Evolutionary conservation across 192 early-diverging fungal species (phyloP), one percentile per base, ranked within the genome.

Genomic region (Linnemannia elongata): DNA sequence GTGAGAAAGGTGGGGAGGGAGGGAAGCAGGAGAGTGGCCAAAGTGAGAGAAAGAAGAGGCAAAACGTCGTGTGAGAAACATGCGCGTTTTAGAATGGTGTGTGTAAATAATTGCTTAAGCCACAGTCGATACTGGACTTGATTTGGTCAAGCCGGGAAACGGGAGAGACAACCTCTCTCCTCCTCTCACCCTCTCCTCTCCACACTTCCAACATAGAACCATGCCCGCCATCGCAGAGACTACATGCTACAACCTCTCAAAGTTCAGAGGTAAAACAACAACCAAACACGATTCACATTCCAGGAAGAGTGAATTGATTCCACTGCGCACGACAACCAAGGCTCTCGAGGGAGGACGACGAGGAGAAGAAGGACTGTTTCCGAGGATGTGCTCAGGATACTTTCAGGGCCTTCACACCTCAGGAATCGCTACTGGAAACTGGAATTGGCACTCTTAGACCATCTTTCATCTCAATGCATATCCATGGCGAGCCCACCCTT

Each of bases 161-260:
- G 41, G 41, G 20, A 35, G 36, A 24, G n/a, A 24, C 38, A 35
- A n/a, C n/a, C n/a, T n/a, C 30, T 49, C 68, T 41, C 6, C 24
- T 6, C 22, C 38, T 84, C 44, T 27, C 24, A 57, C 27, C 35
- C 49, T 38, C 49, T 55, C 55, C 44, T 20, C 55, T 22, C n/a
- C 70, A 22, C 70, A 49, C 42, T 27, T 45, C 41, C 41, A 33
- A 45, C 15, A 52, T 55, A 74, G 38, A 79, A 57, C 90, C 79
- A 82, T 89, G 74, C 84, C 82, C 35, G 81, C 79, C 78, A 82
- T 92, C 18, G 88, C 74, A 76, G 88, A 89, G 54, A 89, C 89
- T n/a, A 91, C 90, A 41, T 95, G 95, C 78, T 89, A 91, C 76
- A 92, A 94, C 89, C 88, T 95, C 72, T 92, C 90, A 72, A 90